Conservation (phyloP, 2,329 filamentous ascomycete species). For the Penicillium sp. region DNA sequence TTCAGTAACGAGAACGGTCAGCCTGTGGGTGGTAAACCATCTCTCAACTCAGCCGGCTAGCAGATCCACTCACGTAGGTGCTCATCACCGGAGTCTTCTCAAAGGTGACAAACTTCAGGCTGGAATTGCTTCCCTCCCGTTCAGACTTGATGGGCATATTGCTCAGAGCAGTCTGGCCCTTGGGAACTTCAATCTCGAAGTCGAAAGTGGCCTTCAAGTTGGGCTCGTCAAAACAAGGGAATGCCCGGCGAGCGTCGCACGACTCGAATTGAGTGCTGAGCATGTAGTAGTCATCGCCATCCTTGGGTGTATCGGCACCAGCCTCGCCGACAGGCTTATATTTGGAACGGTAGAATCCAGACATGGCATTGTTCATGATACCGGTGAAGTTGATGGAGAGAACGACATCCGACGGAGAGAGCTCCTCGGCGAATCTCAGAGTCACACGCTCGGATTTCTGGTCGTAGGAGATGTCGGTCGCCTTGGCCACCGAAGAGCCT, state of each 20-base stretch:
- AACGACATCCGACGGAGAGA: constrained; percentile 62
- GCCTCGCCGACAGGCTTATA: constrained; percentile 76
- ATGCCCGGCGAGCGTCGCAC: constrained; percentile 87
- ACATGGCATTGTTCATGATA: constrained; percentile 83
- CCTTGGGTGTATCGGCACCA: constrained; percentile 70
- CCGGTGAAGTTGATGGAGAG: constrained; percentile 71
- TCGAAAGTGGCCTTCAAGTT: constrained; percentile 96
- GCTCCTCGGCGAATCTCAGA: constrained; percentile 66
- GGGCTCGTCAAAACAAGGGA: constrained; percentile 97
- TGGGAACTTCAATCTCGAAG: constrained; percentile 84
- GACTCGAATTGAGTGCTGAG: constrained; percentile 97
- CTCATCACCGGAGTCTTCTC: constrained; percentile 85
- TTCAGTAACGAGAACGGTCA: constrained; percentile 33
- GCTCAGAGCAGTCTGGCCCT: constrained; percentile 79
- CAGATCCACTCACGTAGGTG: constrained; percentile 54
- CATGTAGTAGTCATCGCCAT: constrained; percentile 62
- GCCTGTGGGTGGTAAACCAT: constrained; percentile 36
- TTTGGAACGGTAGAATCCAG: constrained; percentile 87
- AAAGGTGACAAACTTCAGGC: constrained; percentile 64
- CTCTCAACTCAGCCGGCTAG: background rate
- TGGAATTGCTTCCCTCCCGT: constrained; percentile 61
- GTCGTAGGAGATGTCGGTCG: constrained; percentile 70
- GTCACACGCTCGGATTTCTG: constrained; percentile 76
- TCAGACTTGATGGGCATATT: constrained; percentile 88
- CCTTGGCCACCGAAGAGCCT: constrained; percentile 38